phyloP scores from a whole-genome alignment of 148 eudicot genomes.

The Salicornia ramosissima region DNA sequence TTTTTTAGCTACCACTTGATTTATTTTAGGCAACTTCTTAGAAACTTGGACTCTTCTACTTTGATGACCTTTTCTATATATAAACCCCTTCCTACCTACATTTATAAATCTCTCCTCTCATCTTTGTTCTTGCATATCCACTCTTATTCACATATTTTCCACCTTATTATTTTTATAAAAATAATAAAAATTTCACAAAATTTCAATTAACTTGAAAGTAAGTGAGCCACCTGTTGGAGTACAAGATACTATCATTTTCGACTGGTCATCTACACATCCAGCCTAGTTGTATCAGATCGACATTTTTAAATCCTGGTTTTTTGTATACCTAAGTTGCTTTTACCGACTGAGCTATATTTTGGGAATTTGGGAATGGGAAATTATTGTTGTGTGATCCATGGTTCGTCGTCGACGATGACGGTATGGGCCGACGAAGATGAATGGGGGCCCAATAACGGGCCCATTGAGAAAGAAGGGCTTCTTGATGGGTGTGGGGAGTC shows the following conservation, averaged over 20 bases:
- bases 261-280: neutral
- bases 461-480: constrained; percentile 18
- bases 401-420: constrained; percentile 4
- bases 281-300: neutral
- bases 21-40: constrained; percentile 11
- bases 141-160: neutral
- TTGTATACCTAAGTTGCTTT: no score
- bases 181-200: no score
- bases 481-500: constrained; percentile 3
- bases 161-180: no score
- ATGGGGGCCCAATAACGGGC: constrained; percentile 14
- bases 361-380: constrained; percentile 21
- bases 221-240: neutral
- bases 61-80: constrained; percentile 12
- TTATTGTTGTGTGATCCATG: constrained; percentile 18
- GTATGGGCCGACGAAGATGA: constrained; percentile 24
- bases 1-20: neutral
- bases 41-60: constrained; percentile 15
- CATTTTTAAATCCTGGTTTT: no score
- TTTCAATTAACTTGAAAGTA: no score
- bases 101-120: constrained; percentile 14
- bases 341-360: no score
- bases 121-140: neutral
- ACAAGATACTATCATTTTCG: neutral
- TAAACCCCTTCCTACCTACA: neutral